Base-by-base conservation (phyloP, 352 stramenopile species). In the Globisporangium paddicum region DNA sequence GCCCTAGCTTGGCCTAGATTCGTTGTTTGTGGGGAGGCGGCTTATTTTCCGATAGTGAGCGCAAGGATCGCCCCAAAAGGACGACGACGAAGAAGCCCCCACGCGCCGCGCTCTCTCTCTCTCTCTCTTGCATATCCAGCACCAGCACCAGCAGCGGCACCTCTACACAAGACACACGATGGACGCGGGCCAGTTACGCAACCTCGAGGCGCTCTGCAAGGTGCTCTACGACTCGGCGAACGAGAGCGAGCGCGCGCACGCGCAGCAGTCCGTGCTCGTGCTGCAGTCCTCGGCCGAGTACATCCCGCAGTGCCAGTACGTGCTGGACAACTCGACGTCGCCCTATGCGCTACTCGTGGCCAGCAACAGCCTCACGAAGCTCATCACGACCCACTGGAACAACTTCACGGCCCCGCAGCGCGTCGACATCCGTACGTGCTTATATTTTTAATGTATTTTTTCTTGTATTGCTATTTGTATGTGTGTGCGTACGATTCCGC, bases 291-390 rank as follows among this genome's bases (percentile, higher is more conserved):
- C 92, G 25, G 93, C 96, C 44, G 94, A 99, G 71, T 98, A 98
- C 77, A 99, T 99, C 68, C 97, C 97, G 48, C 95, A 98, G 73
- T 99, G 96, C 68, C 97, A 99, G 81, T 98, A 98, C 77, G 98
- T 99, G 55, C 84, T 99, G 18, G 96, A 99, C 78, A 82, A 98
- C 62, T 98, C 93, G 50, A 79, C 89, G 56, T 97, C 92, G 40
- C 88, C 96, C 55, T 99, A 99, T 68, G 96, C 96, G 55, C 79
- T 98, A 41, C 83, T 99, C 1, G 94, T 99, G 18, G 97, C 97
- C 30, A 97, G 89, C 70, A 99, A 96, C 58, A 96, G 80, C 55
- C 81, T 99, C 37, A 99, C 93, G 7, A 97, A 98, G 73, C 87
- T 99, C 55, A 98, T 99, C 62, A 98, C 96, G 28, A 96, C 79